A percentile compares a stretch with the other conserved stretches of the same genome.
Evolutionary conservation across 164 flowering plant species (phyloP).

Genomic region (Tetrastigma voinierianum): DNA sequence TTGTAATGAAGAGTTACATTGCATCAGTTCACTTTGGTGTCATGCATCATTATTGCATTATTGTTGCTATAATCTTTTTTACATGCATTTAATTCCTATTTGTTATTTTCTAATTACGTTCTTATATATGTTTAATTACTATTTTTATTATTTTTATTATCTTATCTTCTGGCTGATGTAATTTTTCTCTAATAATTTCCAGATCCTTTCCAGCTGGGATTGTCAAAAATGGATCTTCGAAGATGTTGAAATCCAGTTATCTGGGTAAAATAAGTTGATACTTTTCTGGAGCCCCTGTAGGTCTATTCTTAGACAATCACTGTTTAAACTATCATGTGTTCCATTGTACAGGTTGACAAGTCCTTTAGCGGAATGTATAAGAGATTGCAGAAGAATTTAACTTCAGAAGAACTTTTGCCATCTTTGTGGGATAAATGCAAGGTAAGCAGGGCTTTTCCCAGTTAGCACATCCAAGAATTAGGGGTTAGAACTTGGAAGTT

Average conservation of each 20-base stretch:
- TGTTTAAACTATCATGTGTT: conserved; percentile 1
- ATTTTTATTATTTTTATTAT: too few relatives aligned
- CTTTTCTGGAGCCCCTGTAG: too few relatives aligned
- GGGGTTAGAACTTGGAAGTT: conserved; percentile 4
- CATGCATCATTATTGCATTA: too few relatives aligned
- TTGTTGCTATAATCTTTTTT: too few relatives aligned
- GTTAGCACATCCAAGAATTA: background rate
- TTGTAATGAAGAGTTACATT: background rate
- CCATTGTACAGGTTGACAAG: conserved; percentile 72
- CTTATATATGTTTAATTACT: too few relatives aligned
- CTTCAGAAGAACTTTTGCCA: conserved; percentile 91
- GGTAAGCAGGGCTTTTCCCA: conserved; percentile 38
- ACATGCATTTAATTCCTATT: background rate
- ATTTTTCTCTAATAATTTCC: conserved; percentile 20
- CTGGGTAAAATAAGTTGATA: conserved; percentile 41
- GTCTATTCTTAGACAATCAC: background rate
- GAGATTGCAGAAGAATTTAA: conserved; percentile 81
- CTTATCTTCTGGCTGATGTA: background rate
- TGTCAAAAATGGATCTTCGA: conserved; percentile 85
- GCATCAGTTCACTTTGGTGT: too few relatives aligned
- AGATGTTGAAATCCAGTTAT: conserved; percentile 82
- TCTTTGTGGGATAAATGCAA: conserved; percentile 98
- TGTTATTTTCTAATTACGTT: background rate
- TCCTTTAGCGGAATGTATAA: conserved; percentile 74
- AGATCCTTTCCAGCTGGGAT: conserved; percentile 96